Base-by-base conservation (phyloP, 176 grass and related monocot species). In the Carex scoparia region DNA sequence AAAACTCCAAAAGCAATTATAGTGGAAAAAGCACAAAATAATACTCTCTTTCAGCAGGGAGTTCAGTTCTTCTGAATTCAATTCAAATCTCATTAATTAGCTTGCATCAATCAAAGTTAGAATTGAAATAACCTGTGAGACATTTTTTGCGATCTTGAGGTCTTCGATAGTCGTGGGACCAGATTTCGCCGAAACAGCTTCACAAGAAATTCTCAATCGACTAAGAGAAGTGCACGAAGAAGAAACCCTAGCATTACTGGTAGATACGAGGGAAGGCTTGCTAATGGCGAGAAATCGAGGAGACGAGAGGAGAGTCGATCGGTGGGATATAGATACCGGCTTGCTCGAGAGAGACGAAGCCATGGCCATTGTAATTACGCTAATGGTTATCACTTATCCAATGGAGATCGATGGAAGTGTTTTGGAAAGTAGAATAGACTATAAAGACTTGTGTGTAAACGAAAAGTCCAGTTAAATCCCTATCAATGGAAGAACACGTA, bases 91-190 rank as follows among this genome's bases (percentile, higher is more conserved):
- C 64, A 63, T 11, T 23, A 63, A 63, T 28, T 30, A 32, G 30
- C 4, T 31, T 33, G 30, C 64, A 66, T 66, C 64, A 27, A 66
- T 66, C 62, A 67, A 8, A 79, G 13, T 35, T 57, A 57, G 37
- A 51, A 85, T 60, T 10, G 14, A 7, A 71, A 73, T 73, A 32
- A 94, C 95, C 93, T 98, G 93, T 5, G 91, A 92, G 51, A 98
- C 93, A 79, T 98, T 81, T 86, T 90, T 70, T 70, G 95, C 93
- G 75, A 98, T 92, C 81, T 90, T 94, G 83, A 95, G 95, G 59
- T 89, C 95, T 76, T 94, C 95, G 58, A 98, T 91, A 84, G 89
- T 88, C 69, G 83, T 82, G 3, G 64, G 86, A 72, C 12, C 81
- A 56, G 77, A n/a, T 54, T 75, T 82, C 54, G 83, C 15, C 19